Base-by-base conservation (phyloP, 1,284 basidiomycete species). In the Coniophora puteana region DNA sequence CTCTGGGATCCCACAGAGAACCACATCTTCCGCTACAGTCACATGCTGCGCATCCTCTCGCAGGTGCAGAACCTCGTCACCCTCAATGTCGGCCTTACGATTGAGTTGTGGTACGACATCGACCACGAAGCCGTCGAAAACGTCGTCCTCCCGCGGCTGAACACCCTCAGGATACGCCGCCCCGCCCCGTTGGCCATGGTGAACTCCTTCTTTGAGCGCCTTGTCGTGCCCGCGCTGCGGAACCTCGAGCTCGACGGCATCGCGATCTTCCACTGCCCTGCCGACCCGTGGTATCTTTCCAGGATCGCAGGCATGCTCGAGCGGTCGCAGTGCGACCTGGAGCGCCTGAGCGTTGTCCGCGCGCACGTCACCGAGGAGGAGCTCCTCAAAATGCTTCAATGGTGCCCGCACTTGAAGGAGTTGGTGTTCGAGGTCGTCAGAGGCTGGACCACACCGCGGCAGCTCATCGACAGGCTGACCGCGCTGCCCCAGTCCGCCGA, bases 11-110 rank as follows among this genome's bases (percentile, higher is more conserved):
- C n/a, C n/a, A n/a, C n/a, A n/a, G n/a, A n/a, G n/a, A n/a, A n/a
- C n/a, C n/a, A n/a, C n/a, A n/a, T n/a, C n/a, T 43, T 56, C 16
- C 54, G 55, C 12, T 59, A 59, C 18, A 31, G 51, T 0, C 53
- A 51, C 3, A 43, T 58, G 23, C 58, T 59, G 34, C 38, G 36
- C 13, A 36, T 20, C 3, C 22, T 56, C 34, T 41, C 29, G 0
- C 30, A 33, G 2, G 59, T 57, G 22, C 40, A 12, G 16, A 52
- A 54, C 27, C 51, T 56, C 43, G 36, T 41, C 0, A 48, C 52
- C 16, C 53, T 59, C 14, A 59, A 55, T 1, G 47, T 56, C 4
- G 55, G 54, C 11, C 17, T 18, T 56, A 31, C 51, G 43, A n/a
- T n/a, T n/a, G n/a, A n/a, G n/a, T n/a, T n/a, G n/a, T n/a, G n/a